Conservation (phyloP, 768 basidiomycete species). For the Pisolithus marmoratus region DNA sequence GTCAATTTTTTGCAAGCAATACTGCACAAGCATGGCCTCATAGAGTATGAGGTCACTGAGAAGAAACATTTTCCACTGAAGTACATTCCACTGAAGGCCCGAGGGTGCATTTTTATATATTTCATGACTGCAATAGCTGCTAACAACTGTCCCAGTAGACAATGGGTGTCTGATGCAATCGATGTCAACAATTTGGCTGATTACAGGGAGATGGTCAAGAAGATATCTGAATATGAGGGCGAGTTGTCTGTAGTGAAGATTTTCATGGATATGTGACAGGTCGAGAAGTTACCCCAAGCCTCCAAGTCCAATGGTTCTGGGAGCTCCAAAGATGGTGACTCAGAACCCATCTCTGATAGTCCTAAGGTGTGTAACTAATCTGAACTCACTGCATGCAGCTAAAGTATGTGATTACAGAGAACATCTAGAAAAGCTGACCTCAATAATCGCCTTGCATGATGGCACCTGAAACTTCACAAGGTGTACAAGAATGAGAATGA, state of each 20-base stretch:
- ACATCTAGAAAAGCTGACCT: not conserved
- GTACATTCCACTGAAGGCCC: constrained; percentile 1
- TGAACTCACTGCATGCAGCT: no score
- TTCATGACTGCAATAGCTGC: not conserved
- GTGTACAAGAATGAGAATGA: constrained; percentile 7
- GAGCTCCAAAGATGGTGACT: no score
- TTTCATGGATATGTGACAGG: constrained; percentile 1
- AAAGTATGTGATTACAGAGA: no score
- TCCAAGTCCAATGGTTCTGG: no score
- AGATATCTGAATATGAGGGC: not conserved
- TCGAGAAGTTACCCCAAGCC: constrained; percentile 2
- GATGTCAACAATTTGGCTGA: not conserved
- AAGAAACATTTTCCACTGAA: constrained; percentile 4
- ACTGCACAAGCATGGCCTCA: no score
- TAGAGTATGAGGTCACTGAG: constrained; percentile 22
- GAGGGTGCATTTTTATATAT: not conserved
- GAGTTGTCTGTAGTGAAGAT: not conserved
- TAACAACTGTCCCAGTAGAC: not conserved
- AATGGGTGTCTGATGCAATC: not conserved
- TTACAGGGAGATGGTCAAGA: constrained; percentile 14
- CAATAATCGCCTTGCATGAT: not conserved
- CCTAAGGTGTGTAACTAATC: no score
- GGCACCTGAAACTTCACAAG: constrained; percentile 3
- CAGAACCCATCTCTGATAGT: no score
- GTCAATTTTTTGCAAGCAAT: no score